Evolutionary conservation across 78 protist genomes (phyloP).

Genomic region (Dictyostelium discoideum): dicty_2.7 NC_007089.4:1833501-1834000

Average conservation of each 20-base stretch:
- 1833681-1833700: conserved; percentile 57
- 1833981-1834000: neutral
- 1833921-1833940: neutral
- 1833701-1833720: conserved; percentile 61
- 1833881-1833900: neutral
- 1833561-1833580: conserved; percentile 16
- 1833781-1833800: conserved; percentile 62
- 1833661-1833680: conserved; percentile 45
- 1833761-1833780: conserved; percentile 67
- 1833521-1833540: conserved; percentile 24
- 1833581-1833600: neutral
- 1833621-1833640: conserved; percentile 62
- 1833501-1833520: conserved; percentile 18
- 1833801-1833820: neutral
- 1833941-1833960: neutral
- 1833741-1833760: conserved; percentile 61
- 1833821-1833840: conserved; percentile 12
- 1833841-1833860: conserved; percentile 6
- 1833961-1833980: neutral
- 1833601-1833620: conserved; percentile 39
- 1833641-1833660: conserved; percentile 25
- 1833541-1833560: conserved; percentile 5
- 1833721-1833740: conserved; percentile 53
- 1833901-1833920: neutral
- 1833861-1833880: neutral